Percentiles rank a stretch among this genome's conserved stretches.
Evolutionary conservation across 2,329 filamentous ascomycete genomes (phyloP).

Genomic region (Epichloe scottii): DNA sequence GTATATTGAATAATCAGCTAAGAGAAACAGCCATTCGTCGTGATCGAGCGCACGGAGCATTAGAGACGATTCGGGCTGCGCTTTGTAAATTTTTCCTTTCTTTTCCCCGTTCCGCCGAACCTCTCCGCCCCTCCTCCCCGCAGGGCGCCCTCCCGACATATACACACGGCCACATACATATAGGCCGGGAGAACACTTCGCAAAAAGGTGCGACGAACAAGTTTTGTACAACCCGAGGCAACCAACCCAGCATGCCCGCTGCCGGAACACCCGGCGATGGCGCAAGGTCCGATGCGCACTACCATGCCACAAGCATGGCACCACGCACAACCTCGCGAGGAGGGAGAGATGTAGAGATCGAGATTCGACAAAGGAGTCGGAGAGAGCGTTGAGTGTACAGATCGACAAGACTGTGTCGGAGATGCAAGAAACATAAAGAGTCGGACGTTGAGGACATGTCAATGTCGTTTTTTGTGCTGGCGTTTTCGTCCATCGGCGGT

Average conservation of each 20-base stretch:
- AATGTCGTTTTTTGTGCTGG: neutral
- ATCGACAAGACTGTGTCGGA: conserved; percentile 8
- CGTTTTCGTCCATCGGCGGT: conserved; percentile 5
- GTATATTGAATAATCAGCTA: conserved; percentile 20
- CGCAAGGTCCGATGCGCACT: conserved; percentile 11
- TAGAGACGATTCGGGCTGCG: conserved; percentile 18
- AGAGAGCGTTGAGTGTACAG: conserved; percentile 5
- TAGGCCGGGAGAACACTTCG: conserved; percentile 3
- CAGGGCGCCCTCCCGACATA: conserved; percentile 2
- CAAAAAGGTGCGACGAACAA: conserved; percentile 3
- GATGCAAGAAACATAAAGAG: conserved; percentile 2
- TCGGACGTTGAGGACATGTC: conserved; percentile 3
- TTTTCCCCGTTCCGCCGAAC: conserved; percentile 6
- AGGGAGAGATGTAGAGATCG: conserved; percentile 15
- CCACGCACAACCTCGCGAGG: conserved; percentile 6
- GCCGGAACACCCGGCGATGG: conserved; percentile 15
- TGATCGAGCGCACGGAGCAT: conserved; percentile 27
- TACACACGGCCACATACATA: conserved; percentile 6
- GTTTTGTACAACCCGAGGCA: conserved; percentile 13
- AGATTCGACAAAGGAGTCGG: conserved; percentile 16
- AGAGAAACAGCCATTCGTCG: conserved; percentile 29
- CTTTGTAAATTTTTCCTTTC: neutral
- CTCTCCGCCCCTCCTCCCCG: neutral
- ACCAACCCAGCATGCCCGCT: conserved; percentile 16
- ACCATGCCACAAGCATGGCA: neutral